phyloP scores from a whole-genome alignment of 2,329 filamentous ascomycete genomes.

The Alternaria viburni region DNA sequence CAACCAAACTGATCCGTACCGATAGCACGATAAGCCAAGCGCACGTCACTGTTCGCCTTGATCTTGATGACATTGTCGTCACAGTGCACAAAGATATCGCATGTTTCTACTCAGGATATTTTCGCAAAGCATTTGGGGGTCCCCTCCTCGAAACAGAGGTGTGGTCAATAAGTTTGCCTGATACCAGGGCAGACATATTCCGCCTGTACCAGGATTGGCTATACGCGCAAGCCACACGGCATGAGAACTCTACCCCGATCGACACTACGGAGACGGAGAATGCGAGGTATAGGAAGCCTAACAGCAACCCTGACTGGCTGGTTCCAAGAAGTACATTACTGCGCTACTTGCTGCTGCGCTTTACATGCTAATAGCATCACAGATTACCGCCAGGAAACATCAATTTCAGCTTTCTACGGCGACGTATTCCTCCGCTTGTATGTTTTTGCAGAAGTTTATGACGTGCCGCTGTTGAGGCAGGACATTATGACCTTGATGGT shows the following conservation, averaged over 20 bases:
- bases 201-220: neutral
- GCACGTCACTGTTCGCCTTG: neutral
- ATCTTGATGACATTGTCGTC: neutral
- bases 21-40: neutral
- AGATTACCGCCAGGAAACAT: neutral
- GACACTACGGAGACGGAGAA: neutral
- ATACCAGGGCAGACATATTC: neutral
- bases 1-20: neutral
- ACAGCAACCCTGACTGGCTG: neutral
- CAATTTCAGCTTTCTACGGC: neutral
- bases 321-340: neutral
- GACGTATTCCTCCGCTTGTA: neutral
- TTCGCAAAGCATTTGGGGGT: neutral
- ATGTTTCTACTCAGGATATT: neutral
- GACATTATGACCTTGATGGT: neutral
- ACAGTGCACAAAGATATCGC: conserved; percentile 1
- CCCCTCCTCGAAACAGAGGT: neutral
- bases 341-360: neutral
- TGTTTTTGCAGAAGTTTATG: neutral
- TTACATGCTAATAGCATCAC: neutral
- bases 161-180: neutral
- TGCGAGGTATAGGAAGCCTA: neutral
- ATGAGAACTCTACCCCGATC: neutral
- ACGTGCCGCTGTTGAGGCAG: neutral
- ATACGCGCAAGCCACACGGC: neutral